Evolutionary conservation across 2,329 filamentous ascomycete genomes (phyloP).

Genomic region (Ophiostoma angusticollis): DNA sequence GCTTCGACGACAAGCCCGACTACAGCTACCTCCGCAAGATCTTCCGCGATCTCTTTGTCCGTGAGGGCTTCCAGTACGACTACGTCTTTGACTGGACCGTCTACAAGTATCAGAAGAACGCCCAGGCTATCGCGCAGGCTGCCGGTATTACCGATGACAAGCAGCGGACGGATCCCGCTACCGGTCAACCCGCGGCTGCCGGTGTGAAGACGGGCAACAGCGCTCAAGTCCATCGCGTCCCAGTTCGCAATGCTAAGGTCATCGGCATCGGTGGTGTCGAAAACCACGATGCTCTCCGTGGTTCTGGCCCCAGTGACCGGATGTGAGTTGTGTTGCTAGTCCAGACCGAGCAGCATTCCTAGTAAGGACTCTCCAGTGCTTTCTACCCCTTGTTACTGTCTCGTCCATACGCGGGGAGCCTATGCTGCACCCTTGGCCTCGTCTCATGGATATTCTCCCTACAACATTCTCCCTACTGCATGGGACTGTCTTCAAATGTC

Average conservation of each 20-base stretch:
- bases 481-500: no score
- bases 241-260: slow-evolving; percentile 73
- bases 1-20: slow-evolving; percentile 99
- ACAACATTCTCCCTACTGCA: no score
- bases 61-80: slow-evolving; percentile 98
- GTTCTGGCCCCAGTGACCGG: slow-evolving; percentile 72
- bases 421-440: no score
- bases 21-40: slow-evolving; percentile 99
- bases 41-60: slow-evolving; percentile 98
- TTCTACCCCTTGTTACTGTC: slow-evolving; percentile 69
- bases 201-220: slow-evolving; percentile 40
- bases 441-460: no score
- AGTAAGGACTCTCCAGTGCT: slow-evolving; percentile 80
- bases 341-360: slow-evolving; percentile 45
- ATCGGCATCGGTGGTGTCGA: slow-evolving; percentile 52
- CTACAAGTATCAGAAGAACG: slow-evolving; percentile 99
- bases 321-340: slow-evolving; percentile 74
- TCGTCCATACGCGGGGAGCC: slow-evolving; percentile 6
- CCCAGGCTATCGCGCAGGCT: slow-evolving; percentile 81
- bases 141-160: slow-evolving; percentile 69
- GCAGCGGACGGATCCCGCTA: slow-evolving; percentile 52
- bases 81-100: slow-evolving; percentile 99
- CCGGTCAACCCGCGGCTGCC: slow-evolving; percentile 47
- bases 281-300: slow-evolving; percentile 60
- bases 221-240: slow-evolving; percentile 56